A percentile compares a stretch with the other conserved stretches of the same genome.
Conservation (phyloP, 352 stramenopile species). For the Globisporangium emineosum region DNA sequence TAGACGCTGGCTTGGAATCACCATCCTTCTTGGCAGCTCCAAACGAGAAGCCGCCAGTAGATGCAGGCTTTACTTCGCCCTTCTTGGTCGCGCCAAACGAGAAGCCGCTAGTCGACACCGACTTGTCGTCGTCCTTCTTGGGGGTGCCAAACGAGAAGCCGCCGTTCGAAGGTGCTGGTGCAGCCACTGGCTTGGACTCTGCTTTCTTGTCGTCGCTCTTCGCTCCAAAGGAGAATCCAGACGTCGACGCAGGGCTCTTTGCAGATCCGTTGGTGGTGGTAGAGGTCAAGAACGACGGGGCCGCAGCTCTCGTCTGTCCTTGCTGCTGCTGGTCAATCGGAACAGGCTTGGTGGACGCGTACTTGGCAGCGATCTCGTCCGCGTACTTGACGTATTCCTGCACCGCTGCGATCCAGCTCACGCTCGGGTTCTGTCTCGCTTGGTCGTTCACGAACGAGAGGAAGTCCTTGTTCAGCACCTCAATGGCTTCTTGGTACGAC, state of each 20-base stretch:
- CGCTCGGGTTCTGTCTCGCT: constrained; percentile 58
- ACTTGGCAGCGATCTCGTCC: constrained; percentile 49
- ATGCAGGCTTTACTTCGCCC: constrained; percentile 13
- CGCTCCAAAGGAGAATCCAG: constrained; percentile 19
- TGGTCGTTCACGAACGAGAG: constrained; percentile 68
- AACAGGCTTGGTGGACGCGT: constrained; percentile 61
- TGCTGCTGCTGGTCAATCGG: constrained; percentile 28
- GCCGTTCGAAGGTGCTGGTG: constrained; percentile 11
- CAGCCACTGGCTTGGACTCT: constrained; percentile 5
- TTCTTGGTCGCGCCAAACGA: constrained; percentile 34
- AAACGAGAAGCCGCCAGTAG: constrained; percentile 43
- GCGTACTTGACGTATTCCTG: constrained; percentile 81
- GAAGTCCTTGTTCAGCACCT: constrained; percentile 81
- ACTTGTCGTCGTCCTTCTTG: constrained; percentile 14
- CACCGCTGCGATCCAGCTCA: constrained; percentile 58
- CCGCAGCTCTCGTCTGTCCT: constrained; percentile 11
- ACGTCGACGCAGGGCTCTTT: constrained; percentile 10
- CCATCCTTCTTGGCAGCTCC: constrained; percentile 15
- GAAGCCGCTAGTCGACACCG: constrained; percentile 23
- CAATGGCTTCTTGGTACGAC: constrained; percentile 76
- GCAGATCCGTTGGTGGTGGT: constrained; percentile 7
- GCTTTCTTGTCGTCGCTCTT: constrained; percentile 13
- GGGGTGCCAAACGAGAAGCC: constrained; percentile 34
- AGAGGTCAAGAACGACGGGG: neutral
- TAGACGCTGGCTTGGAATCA: constrained; percentile 4